phyloP scores from a whole-genome alignment of 805 yeast species.

The Candida berthetii region DNA sequence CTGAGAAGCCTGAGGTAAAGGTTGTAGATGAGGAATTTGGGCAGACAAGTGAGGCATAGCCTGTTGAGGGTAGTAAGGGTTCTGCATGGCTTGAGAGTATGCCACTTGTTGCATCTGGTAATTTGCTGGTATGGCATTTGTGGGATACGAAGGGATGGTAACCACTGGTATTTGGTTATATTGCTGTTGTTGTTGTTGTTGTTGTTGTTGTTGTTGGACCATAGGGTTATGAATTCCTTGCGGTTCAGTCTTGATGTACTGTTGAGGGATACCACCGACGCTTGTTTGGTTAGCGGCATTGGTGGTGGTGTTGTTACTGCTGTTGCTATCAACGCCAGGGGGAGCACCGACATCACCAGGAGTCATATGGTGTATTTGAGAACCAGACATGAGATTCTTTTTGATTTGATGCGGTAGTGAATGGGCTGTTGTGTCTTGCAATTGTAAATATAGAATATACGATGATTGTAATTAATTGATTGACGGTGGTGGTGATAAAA shows the following conservation, averaged over 20 bases:
- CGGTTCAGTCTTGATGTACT: background rate
- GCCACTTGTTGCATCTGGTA: conserved; percentile 1
- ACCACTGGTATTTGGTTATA: background rate
- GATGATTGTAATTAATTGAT: too few relatives aligned
- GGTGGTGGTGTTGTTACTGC: background rate
- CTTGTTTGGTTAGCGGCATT: background rate
- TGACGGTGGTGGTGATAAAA: too few relatives aligned
- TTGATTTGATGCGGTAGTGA: too few relatives aligned
- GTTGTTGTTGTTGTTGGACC: background rate
- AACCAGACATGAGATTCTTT: too few relatives aligned
- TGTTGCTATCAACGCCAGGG: background rate
- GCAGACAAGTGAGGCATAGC: background rate
- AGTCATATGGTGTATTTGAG: too few relatives aligned
- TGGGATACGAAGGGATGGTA: background rate
- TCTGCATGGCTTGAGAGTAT: background rate
- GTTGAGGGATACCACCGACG: background rate
- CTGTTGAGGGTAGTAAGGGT: conserved; percentile 1
- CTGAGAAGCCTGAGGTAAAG: background rate
- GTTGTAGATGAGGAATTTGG: background rate
- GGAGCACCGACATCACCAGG: too few relatives aligned
- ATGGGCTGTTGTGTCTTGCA: too few relatives aligned
- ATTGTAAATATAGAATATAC: too few relatives aligned
- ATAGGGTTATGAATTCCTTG: background rate
- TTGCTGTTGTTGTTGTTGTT: background rate
- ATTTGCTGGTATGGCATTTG: background rate